Evolutionary conservation across 73 alveolate genomes (phyloP).

Genomic region (Durusdinium trenchii): DNA sequence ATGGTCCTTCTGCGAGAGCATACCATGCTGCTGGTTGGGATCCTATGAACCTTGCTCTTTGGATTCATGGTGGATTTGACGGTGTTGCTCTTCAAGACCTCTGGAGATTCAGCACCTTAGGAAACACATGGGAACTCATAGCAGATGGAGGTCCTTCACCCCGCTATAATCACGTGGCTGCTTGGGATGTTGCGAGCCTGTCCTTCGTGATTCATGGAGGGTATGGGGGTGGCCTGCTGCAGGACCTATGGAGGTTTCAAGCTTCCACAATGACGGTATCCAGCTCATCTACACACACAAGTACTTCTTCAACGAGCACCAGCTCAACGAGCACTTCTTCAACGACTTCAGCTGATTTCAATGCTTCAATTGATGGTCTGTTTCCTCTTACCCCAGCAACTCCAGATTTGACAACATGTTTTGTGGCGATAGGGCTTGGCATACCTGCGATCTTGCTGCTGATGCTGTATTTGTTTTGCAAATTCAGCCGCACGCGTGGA

Average conservation of each 20-base stretch:
- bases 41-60: background rate
- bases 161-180: conserved; percentile 28
- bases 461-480: background rate
- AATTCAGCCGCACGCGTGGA: background rate
- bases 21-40: conserved; percentile 29
- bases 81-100: conserved; percentile 20
- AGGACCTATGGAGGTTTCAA: conserved; percentile 17
- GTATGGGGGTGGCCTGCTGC: background rate
- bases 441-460: background rate
- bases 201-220: conserved; percentile 16
- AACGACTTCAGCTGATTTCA: background rate
- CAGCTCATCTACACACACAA: background rate
- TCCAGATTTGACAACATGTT: no score
- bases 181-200: background rate
- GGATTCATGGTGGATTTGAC: conserved; percentile 54
- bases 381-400: background rate
- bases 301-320: background rate
- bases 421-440: background rate
- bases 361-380: background rate
- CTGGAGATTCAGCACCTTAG: conserved; percentile 5
- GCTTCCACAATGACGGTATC: background rate
- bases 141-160: background rate
- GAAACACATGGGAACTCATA: background rate
- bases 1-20: conserved; percentile 34
- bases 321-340: background rate